phyloP scores from a whole-genome alignment of 208 protist genomes.

The Trypanosoma rangeli region DNA sequence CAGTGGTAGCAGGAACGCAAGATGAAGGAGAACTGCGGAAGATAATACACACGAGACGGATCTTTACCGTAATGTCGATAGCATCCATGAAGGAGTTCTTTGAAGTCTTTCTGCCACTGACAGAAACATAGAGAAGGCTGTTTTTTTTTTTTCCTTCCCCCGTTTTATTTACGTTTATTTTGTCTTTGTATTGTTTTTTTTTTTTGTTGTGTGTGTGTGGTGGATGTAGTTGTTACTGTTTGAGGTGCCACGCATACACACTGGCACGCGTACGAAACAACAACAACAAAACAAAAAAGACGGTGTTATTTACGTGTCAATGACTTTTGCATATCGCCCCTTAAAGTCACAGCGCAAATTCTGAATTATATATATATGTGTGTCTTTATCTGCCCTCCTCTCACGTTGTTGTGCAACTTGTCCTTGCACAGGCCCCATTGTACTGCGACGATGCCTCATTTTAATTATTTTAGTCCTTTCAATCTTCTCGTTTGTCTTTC shows the following conservation, averaged over 20 bases:
- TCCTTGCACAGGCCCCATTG: too few species aligned
- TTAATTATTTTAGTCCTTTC: too few species aligned
- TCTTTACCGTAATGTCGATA: not conserved
- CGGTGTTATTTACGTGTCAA: not conserved
- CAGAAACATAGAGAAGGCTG: constrained; percentile 11
- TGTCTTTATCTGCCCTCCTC: too few species aligned
- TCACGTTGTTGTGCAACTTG: too few species aligned
- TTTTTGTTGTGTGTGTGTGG: constrained; percentile 6
- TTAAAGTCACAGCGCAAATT: not conserved
- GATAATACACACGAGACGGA: not conserved
- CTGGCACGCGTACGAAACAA: not conserved
- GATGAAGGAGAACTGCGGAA: not conserved
- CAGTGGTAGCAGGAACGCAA: not conserved
- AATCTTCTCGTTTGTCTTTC: too few species aligned
- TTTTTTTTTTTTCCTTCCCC: constrained; percentile 18
- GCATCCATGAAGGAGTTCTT: not conserved
- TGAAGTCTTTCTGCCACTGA: not conserved
- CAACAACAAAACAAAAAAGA: not conserved
- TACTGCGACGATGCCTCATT: too few species aligned
- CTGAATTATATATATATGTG: too few species aligned
- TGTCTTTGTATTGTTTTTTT: constrained; percentile 12
- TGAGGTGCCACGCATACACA: too few species aligned
- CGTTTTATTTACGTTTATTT: too few species aligned
- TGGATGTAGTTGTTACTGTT: too few species aligned
- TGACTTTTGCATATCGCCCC: not conserved